Conservation (phyloP, 2,329 filamentous ascomycete genomes). For the Talaromyces sp. region DNA sequence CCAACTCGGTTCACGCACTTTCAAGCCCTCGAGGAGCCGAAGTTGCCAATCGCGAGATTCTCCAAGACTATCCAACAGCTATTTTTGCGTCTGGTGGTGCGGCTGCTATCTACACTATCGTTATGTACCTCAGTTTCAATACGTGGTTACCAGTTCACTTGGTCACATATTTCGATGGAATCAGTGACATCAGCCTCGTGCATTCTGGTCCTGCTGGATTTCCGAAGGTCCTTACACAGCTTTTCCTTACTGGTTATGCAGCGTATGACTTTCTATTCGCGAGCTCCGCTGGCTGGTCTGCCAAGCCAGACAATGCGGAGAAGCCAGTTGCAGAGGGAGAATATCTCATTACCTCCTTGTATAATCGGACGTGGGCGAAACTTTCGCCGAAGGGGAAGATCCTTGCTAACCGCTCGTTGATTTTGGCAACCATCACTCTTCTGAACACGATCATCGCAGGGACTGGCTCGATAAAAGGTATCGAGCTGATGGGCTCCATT, state of each 20-base stretch:
- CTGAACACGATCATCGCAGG: slow-evolving; percentile 63
- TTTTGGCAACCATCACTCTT: slow-evolving; percentile 46
- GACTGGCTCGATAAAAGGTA: slow-evolving; percentile 64
- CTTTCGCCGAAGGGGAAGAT: slow-evolving; percentile 58
- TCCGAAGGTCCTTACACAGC: slow-evolving; percentile 45
- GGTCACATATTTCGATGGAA: slow-evolving; percentile 69
- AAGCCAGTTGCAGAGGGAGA: slow-evolving; percentile 54
- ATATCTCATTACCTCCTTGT: slow-evolving; percentile 67
- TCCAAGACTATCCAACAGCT: slow-evolving; percentile 61
- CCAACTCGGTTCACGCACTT: slow-evolving; percentile 61
- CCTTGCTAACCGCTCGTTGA: slow-evolving; percentile 60
- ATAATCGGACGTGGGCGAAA: slow-evolving; percentile 59
- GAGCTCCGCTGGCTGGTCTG: slow-evolving; percentile 48
- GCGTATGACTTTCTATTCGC: slow-evolving; percentile 73
- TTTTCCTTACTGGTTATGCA: slow-evolving; percentile 68
- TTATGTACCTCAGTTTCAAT: slow-evolving; percentile 65
- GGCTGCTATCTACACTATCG: slow-evolving; percentile 69
- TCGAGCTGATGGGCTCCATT: slow-evolving; percentile 65
- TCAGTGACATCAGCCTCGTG: slow-evolving; percentile 65
- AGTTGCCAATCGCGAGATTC: slow-evolving; percentile 61
- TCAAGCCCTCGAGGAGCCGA: slow-evolving; percentile 42
- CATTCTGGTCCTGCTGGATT: slow-evolving; percentile 59
- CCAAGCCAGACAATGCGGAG: slow-evolving; percentile 44
- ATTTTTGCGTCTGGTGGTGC: slow-evolving; percentile 65
- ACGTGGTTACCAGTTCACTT: slow-evolving; percentile 69